Percentiles rank a stretch among this genome's conserved stretches.
These are phyloP conservation scores for Amphibolis antarctica DNA, from an alignment of 106 monocot genomes.

Conservation along the genomic window DNA sequence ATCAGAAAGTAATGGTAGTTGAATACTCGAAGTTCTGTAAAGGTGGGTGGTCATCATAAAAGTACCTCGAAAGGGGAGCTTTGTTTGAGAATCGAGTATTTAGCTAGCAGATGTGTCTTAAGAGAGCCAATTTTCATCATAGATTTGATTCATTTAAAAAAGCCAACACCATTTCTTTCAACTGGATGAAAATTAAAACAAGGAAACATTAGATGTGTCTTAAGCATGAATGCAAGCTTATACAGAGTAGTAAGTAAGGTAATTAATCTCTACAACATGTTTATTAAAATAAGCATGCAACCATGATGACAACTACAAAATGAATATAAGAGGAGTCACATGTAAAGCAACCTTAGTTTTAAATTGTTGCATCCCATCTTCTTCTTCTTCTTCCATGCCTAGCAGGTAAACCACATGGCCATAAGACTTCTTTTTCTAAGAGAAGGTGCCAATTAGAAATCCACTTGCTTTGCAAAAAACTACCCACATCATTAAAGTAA, in stretches of 20 bases:
- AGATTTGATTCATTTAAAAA: conserved; percentile 76
- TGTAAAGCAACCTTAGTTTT: not conserved
- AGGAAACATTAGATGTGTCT: not conserved
- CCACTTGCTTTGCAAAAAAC: not conserved
- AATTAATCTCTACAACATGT: not conserved
- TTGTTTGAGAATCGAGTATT: too few relatives aligned
- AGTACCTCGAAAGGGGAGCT: too few relatives aligned
- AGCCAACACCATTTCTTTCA: conserved; percentile 93
- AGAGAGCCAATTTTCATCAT: too few relatives aligned
- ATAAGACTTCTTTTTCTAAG: not conserved
- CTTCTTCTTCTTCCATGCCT: not conserved
- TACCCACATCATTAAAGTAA: not conserved
- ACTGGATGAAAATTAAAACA: conserved; percentile 20
- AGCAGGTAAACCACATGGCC: not conserved
- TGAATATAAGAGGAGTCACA: not conserved
- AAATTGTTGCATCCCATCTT: not conserved
- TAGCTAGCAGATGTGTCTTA: too few relatives aligned
- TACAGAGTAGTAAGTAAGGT: not conserved
- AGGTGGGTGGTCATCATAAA: too few relatives aligned
- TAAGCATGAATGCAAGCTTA: not conserved
- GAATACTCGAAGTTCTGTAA: too few relatives aligned
- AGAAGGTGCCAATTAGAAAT: not conserved
- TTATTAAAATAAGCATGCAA: not conserved
- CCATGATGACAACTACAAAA: not conserved
- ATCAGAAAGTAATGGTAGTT: too few relatives aligned